Conservation (phyloP, 2,329 filamentous ascomycete species). For the Diaporthe velutina region DNA sequence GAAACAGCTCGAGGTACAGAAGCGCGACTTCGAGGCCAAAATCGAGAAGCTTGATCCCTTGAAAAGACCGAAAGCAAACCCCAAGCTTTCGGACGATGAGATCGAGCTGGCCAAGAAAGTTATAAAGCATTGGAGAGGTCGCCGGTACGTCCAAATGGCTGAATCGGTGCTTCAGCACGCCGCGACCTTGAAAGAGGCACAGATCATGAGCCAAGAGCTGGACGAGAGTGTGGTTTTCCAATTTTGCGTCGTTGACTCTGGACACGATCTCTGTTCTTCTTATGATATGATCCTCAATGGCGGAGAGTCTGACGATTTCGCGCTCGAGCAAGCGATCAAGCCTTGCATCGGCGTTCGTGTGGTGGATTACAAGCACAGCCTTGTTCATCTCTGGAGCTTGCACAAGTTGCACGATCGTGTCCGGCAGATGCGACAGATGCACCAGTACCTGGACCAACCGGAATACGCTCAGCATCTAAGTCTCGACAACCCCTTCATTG, state of each 20-base stretch:
- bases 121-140: conserved; percentile 81
- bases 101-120: conserved; percentile 76
- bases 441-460: conserved; percentile 95
- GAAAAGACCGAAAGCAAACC: conserved; percentile 70
- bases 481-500: conserved; percentile 92
- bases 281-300: conserved; percentile 97
- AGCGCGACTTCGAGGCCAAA: conserved; percentile 86
- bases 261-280: conserved; percentile 89
- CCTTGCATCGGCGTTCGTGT: conserved; percentile 93
- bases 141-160: conserved; percentile 93
- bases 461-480: conserved; percentile 95
- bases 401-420: conserved; percentile 91
- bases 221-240: conserved; percentile 95
- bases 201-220: conserved; percentile 97
- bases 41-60: conserved; percentile 80
- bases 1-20: conserved; percentile 84
- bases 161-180: conserved; percentile 92
- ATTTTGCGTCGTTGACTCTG: conserved; percentile 90
- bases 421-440: conserved; percentile 93
- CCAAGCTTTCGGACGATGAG: conserved; percentile 79
- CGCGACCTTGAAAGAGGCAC: conserved; percentile 90
- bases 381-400: conserved; percentile 94
- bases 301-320: conserved; percentile 84
- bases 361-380: conserved; percentile 87
- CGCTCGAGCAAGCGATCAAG: conserved; percentile 84